phyloP scores from a whole-genome alignment of 2,329 filamentous ascomycete genomes.

The Phialophora tarda region DNA sequence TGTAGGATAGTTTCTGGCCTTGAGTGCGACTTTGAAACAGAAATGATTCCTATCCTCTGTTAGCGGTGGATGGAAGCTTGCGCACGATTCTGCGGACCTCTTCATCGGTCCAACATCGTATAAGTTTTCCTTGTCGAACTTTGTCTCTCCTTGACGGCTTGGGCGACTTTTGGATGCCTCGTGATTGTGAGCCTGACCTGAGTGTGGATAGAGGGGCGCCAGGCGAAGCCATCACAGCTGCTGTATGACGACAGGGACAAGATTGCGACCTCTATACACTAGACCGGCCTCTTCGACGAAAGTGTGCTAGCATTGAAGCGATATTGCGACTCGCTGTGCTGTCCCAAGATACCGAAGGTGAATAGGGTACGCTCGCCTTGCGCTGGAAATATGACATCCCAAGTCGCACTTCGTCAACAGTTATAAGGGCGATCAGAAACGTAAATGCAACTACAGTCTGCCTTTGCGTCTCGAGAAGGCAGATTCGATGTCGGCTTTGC shows the following conservation, averaged over 20 bases:
- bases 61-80: constrained; percentile 14
- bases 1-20: constrained; percentile 77
- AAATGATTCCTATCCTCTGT: constrained; percentile 70
- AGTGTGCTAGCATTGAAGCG: not conserved
- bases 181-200: constrained; percentile 69
- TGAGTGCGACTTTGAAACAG: constrained; percentile 82
- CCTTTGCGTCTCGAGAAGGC: constrained; percentile 29
- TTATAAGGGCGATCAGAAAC: constrained; percentile 58
- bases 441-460: constrained; percentile 33
- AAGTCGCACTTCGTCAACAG: constrained; percentile 52
- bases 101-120: constrained; percentile 80
- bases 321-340: not conserved
- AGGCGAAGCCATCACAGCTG: constrained; percentile 24
- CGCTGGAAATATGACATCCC: constrained; percentile 14
- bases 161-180: constrained; percentile 69
- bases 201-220: constrained; percentile 52
- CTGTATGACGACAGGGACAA: constrained; percentile 37
- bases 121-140: constrained; percentile 33
- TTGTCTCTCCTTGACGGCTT: constrained; percentile 30
- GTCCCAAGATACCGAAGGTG: not conserved
- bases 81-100: constrained; percentile 63
- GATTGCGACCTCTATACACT: not conserved
- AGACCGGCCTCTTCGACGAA: not conserved
- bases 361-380: not conserved
- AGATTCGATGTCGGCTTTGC: constrained; percentile 32